Evolutionary conservation across 1,284 basidiomycete genomes (phyloP).

Genomic region (Xerocomus cyaneibrunnescens): DNA sequence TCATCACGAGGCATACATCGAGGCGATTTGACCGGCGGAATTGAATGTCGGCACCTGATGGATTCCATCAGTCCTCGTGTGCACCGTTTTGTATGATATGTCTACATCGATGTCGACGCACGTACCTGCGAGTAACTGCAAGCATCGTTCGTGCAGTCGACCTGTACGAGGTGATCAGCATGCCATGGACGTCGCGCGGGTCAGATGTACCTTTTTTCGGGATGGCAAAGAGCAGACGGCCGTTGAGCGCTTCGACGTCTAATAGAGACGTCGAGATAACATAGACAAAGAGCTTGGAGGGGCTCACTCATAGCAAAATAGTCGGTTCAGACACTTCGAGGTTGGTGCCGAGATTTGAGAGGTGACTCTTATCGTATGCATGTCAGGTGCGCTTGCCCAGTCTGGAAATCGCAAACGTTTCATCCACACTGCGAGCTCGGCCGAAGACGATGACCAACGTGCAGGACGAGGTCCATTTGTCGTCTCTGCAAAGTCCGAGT

Average conservation of each 20-base stretch:
- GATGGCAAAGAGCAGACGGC: conserved; percentile 89
- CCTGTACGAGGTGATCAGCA: conserved; percentile 45
- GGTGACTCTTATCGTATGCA: no score
- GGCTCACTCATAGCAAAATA: conserved; percentile 25
- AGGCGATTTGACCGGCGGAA: conserved; percentile 88
- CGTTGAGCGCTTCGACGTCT: conserved; percentile 54
- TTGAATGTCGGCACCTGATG: conserved; percentile 90
- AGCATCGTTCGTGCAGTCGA: conserved; percentile 89
- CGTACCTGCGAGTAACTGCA: conserved; percentile 77
- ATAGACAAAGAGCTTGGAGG: no score
- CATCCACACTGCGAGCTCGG: no score
- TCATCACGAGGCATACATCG: conserved; percentile 90
- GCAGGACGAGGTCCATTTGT: no score
- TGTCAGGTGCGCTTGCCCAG: no score
- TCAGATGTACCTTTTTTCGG: conserved; percentile 86
- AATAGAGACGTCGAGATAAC: background rate
- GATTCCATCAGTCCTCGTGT: background rate
- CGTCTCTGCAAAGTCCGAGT: no score
- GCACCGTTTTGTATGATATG: no score
- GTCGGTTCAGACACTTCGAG: no score
- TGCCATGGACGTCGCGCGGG: background rate
- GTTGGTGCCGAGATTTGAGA: no score
- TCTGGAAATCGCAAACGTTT: no score
- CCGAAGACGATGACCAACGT: no score
- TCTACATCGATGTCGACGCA: background rate